Conservation (phyloP, 1,284 basidiomycete genomes). For the Pseudomicrostroma phylloplanum region DNA sequence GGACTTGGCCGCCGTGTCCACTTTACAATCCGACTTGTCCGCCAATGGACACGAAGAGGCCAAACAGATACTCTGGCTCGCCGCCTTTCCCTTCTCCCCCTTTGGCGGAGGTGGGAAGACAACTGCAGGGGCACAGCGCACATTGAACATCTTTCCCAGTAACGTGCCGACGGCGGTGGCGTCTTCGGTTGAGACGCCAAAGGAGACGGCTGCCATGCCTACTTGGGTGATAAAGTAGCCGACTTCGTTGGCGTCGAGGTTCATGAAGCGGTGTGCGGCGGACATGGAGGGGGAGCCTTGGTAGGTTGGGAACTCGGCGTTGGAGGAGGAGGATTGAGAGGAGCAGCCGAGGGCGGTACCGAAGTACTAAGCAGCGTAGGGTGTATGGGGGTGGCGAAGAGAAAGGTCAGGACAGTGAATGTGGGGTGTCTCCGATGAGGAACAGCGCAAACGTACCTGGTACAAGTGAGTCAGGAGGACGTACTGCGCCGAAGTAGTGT, state of each 20-base stretch:
- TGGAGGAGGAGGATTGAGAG: background rate
- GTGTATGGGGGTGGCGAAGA: constrained; percentile 15
- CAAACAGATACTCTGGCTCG: constrained; percentile 16
- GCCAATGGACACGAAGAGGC: constrained; percentile 12
- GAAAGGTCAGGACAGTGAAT: constrained; percentile 20
- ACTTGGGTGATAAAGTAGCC: constrained; percentile 18
- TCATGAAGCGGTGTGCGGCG: constrained; percentile 26
- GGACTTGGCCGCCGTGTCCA: background rate
- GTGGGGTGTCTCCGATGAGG: no score
- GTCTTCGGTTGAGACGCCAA: constrained; percentile 21
- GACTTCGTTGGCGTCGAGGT: constrained; percentile 14
- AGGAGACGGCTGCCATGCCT: constrained; percentile 18
- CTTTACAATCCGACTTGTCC: constrained; percentile 5
- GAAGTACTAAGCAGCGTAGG: constrained; percentile 13
- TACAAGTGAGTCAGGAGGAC: constrained; percentile 23
- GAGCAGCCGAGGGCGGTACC: constrained; percentile 22
- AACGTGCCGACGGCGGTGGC: constrained; percentile 15
- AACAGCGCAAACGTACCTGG: background rate
- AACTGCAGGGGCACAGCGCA: constrained; percentile 7
- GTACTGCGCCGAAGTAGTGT: constrained; percentile 8
- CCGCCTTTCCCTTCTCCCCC: background rate
- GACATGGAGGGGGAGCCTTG: constrained; percentile 18
- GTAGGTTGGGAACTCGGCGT: constrained; percentile 12
- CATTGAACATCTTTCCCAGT: constrained; percentile 18
- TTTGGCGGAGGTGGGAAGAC: background rate